These are phyloP conservation scores for Colletotrichum falcatum DNA, from an alignment of 2,329 filamentous ascomycete species.

Conservation along the genomic window DNA sequence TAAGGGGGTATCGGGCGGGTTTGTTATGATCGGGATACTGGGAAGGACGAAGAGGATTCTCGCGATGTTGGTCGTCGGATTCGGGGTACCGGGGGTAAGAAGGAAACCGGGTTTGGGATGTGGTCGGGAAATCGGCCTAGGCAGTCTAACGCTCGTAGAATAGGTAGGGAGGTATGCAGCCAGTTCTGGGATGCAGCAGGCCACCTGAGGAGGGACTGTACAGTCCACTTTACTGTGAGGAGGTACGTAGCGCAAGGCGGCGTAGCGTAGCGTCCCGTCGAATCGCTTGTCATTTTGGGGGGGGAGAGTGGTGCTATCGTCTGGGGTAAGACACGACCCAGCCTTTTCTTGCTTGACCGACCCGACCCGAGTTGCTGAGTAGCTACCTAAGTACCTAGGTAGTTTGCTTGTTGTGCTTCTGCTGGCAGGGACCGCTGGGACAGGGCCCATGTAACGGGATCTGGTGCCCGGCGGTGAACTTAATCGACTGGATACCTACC, in stretches of 20 bases:
- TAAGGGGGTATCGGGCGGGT: background rate
- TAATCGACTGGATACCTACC: background rate
- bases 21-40: conserved; percentile 11
- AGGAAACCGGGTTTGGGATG: conserved; percentile 22
- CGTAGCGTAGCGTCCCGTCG: conserved; percentile 7
- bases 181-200: conserved; percentile 24
- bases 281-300: conserved; percentile 22
- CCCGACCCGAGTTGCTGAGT: conserved; percentile 18
- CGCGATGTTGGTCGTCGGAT: conserved; percentile 36
- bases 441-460: conserved; percentile 7
- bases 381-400: too few relatives aligned
- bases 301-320: conserved; percentile 27
- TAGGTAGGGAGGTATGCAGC: conserved; percentile 15
- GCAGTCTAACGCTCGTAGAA: conserved; percentile 21
- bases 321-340: conserved; percentile 36
- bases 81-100: conserved; percentile 25
- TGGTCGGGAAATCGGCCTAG: conserved; percentile 24
- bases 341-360: conserved; percentile 30
- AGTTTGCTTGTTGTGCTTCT: conserved; percentile 1
- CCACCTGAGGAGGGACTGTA: conserved; percentile 34
- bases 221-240: conserved; percentile 34
- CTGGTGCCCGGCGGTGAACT: background rate
- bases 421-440: conserved; percentile 4
- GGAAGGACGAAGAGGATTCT: conserved; percentile 13
- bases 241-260: conserved; percentile 21